These are phyloP conservation scores for Megacollybia marginata DNA, from an alignment of 768 basidiomycete species.

Conservation along the genomic window DNA sequence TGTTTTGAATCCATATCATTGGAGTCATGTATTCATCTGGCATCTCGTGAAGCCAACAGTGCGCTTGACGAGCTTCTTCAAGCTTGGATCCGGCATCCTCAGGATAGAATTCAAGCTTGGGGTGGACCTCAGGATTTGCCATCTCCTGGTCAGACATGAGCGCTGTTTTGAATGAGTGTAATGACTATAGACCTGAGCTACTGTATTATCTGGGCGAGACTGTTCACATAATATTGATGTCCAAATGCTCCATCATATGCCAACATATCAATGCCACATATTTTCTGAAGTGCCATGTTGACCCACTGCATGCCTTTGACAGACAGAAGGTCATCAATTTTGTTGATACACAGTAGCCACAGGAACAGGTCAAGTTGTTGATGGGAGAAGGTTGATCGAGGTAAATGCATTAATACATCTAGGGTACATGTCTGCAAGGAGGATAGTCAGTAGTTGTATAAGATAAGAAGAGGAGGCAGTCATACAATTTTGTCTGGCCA, in stretches of 20 bases:
- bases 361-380: too few species aligned
- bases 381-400: slow-evolving; percentile 21
- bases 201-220: slow-evolving; percentile 19
- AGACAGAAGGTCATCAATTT: slow-evolving; percentile 15
- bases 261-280: slow-evolving; percentile 8
- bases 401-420: slow-evolving; percentile 23
- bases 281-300: slow-evolving; percentile 9
- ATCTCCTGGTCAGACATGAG: slow-evolving; percentile 23
- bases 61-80: slow-evolving; percentile 15
- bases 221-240: slow-evolving; percentile 23
- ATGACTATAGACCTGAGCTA: slow-evolving; percentile 13
- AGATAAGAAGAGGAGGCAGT: too few species aligned
- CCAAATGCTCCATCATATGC: too few species aligned
- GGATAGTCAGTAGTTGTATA: too few species aligned
- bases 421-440: slow-evolving; percentile 21
- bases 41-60: slow-evolving; percentile 21
- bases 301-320: background rate
- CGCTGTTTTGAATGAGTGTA: background rate
- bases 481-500: too few species aligned
- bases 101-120: too few species aligned
- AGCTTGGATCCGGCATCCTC: slow-evolving; percentile 20
- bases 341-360: slow-evolving; percentile 17
- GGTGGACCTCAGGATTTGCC: slow-evolving; percentile 26
- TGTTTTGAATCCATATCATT: slow-evolving; percentile 13
- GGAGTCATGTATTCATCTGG: slow-evolving; percentile 14